Base-by-base conservation (phyloP, 495 filamentous ascomycete species). In the Neohortaea acidophila region DNA sequence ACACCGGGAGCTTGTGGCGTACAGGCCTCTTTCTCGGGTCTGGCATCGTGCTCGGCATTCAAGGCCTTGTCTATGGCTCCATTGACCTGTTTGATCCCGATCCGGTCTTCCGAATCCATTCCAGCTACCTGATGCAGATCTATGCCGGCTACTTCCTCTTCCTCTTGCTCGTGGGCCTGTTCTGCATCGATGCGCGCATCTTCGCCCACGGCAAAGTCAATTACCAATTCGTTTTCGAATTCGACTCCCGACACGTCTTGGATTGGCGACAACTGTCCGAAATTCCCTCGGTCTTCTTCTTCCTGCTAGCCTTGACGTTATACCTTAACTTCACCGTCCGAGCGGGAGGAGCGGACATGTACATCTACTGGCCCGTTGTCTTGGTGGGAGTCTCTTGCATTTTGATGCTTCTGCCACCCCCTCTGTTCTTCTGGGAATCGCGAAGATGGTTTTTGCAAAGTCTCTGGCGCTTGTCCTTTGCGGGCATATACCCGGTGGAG, bases 181-280 rank as follows among this genome's bases (percentile, higher is more conserved):
- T 92, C 49, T 77, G 72, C 43, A 33, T 94, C 22, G 79, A 80
- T 49, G 87, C 84, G 52, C 69, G 75, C 38, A 60, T 92, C 33
- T 96, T 84, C 83, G 71, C 75, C 2, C 62, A 59, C 28, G 72
- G 77, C 44, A 87, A 84, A 57, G 83, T 97, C 52, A 97, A 97
- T 53, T 93, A 94, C 57, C 69, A 74, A 21, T 97, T 97, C 60
- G 80, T 96, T 51, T 96, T 97, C 54, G 89, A 97, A 58, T 91
- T 89, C 51, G 84, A 94, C 62, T 73, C 75, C 30, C 69, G 85
- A 48, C 71, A 89, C 59, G 70, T 75, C 32, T 59, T 96, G 25
- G 80, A 94, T 52, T 94, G 86, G 81, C 76, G 80, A 52, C 78
- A 94, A 52, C 65, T 94, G 27, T 64, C 76, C n/a, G 81, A 84